Base-by-base conservation (phyloP, 2,329 filamentous ascomycete genomes). In the Emmonsiellopsis sp. region DNA sequence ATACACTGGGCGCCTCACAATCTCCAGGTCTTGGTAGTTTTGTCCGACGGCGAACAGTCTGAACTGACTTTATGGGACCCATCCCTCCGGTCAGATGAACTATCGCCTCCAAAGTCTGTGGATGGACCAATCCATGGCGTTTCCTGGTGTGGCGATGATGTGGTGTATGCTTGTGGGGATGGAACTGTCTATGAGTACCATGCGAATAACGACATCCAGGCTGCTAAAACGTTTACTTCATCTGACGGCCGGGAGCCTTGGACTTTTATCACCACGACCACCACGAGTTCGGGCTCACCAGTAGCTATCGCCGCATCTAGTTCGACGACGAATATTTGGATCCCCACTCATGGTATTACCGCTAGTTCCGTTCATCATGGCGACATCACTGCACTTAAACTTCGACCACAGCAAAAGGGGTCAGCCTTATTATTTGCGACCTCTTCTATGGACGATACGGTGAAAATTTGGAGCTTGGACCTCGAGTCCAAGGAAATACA, bases 21-120 rank as follows among this genome's bases (percentile, higher is more conserved):
- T 32, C 63, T 68, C 2, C 67, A 68, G n/a, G 60, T 75, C 55
- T 62, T 71, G 10, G 66, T 74, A 27, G 68, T 74, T 42, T 70
- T 71, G n/a, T 74, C 71, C 6, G 70, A 71, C 53, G 66, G 67
- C 54, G 63, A 65, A 42, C 60, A 65, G 39, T 72, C 70, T 9
- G 70, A 72, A 57, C 65, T 75, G 44, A 64, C 70, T 27, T 62
- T 75, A 31, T 76, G 73, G 73, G 71, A 75, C 56, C 65, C 70
- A 53, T 65, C 61, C 14, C 58, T 65, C 46, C 64, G 65, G 44
- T 63, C 68, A 5, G 68, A 71, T 36, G 65, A 67, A 42, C 70
- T 70, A 53, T 64, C 68, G 45, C 57, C 65, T 1, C 64, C 68
- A 9, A 65, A 69, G 51, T 54, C 64, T 11, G 63, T 73, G 21